phyloP scores from a whole-genome alignment of 805 yeast genomes.

The Ogataea degrootiae region DNA sequence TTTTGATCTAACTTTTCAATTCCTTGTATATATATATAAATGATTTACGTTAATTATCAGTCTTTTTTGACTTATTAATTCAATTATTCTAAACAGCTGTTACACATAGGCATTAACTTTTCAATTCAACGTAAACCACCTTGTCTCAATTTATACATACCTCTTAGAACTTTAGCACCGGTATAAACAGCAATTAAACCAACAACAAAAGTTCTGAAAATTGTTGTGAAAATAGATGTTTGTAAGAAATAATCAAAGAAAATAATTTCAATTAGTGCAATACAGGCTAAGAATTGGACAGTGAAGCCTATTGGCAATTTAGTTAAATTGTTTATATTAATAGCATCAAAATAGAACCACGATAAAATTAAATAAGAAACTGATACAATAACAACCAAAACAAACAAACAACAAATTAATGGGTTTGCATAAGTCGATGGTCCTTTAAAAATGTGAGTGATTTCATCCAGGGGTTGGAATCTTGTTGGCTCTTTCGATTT shows the following conservation, averaged over 20 bases:
- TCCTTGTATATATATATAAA: neutral
- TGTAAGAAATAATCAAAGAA: conserved; percentile 57
- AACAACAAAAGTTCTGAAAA: conserved; percentile 43
- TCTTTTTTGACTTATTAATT: neutral
- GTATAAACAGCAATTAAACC: conserved; percentile 51
- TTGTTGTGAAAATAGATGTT: conserved; percentile 55
- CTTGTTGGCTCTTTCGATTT: conserved; percentile 25
- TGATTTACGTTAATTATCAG: too few species aligned
- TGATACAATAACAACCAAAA: conserved; percentile 37
- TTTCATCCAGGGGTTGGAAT: conserved; percentile 53
- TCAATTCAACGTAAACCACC: conserved; percentile 18
- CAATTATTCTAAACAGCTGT: neutral
- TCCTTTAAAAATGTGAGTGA: conserved; percentile 54
- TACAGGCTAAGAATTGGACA: conserved; percentile 42
- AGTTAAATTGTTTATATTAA: conserved; percentile 32
- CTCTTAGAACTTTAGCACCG: conserved; percentile 64
- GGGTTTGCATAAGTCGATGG: conserved; percentile 51
- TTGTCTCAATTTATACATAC: conserved; percentile 25
- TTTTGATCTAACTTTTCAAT: neutral
- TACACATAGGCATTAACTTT: too few species aligned
- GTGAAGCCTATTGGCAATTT: conserved; percentile 32
- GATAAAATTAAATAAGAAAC: conserved; percentile 34
- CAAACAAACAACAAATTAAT: conserved; percentile 47
- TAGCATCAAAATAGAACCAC: conserved; percentile 37
- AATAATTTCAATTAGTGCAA: conserved; percentile 47